Evolutionary conservation across 192 early-diverging fungal genomes (phyloP).

Genomic region (Glomus cerebriforme): DNA sequence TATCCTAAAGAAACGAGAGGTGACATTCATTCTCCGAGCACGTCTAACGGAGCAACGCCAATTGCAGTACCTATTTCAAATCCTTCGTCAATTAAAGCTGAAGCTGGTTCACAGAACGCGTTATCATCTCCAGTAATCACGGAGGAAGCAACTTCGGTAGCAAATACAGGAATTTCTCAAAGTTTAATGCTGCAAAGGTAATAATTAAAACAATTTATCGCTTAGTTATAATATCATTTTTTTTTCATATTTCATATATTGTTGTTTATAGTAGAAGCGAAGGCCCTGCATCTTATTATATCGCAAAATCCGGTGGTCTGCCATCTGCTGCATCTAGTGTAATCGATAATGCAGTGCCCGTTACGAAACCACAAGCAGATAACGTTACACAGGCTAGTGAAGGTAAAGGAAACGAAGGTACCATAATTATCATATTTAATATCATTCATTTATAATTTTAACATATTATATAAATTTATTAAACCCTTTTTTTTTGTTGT

Average conservation of each 20-base stretch:
- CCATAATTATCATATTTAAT: background rate
- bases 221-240: background rate
- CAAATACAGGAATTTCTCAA: background rate
- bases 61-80: background rate
- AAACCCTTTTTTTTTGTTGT: background rate
- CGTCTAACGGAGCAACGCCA: background rate
- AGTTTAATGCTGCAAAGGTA: background rate
- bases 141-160: background rate
- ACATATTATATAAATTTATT: no score
- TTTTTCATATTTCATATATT: background rate
- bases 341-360: background rate
- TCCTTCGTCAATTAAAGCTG: background rate
- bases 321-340: background rate
- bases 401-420: background rate
- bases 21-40: background rate
- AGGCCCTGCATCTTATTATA: background rate
- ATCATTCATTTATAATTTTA: no score
- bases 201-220: background rate
- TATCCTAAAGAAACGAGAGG: slow-evolving; percentile 6
- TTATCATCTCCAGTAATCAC: background rate
- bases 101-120: background rate
- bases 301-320: background rate
- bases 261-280: background rate
- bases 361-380: background rate
- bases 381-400: background rate